Evolutionary conservation across 225 moss, liverwort and hornwort genomes (phyloP), one percentile per base, ranked within the genome.

Genomic region (Polytrichum formosum): DNA sequence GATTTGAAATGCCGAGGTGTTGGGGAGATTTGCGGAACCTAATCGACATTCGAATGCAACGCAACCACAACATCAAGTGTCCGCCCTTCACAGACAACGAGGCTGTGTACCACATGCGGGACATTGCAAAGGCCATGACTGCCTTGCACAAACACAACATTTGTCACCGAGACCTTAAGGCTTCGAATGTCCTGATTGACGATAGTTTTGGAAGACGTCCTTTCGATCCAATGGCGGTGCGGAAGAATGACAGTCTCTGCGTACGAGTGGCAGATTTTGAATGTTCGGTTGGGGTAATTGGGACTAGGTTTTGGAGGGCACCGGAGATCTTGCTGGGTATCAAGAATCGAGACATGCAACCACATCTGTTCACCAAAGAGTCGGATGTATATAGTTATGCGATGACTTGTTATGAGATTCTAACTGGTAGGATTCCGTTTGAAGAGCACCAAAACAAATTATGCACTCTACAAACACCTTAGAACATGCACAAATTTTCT

Each of bases 211-310:
- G 5, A 55, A 17, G 20, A 5, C 18, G 54, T 25, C 31, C 4
- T 54, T 58, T 73, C 28, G 70, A 79, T 55, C 62, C 66, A 19
- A 46, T 35, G 56, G 30, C 68, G 0, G 67, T 29, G 29, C 29
- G 55, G 1, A 70, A 79, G 25, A 66, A 58, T 55, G 29, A 6
- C 29, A 29, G 5, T 29, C 29, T 53, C 67, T 18, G 58, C 66
- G 33, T 71, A 71, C n/a, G 70, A 65, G 77, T 79, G 5, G 70
- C 79, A 54, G 79, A 80, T 68, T 75, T 75, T 6, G 67, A 63
- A 54, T 75, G 75, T 66, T 80, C 75, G 2, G 62, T 54, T 28
- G 75, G 71, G 13, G 66, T 71, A 13, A 63, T 71, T 19, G 63
- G 71, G 60, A 75, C 75, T 2, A 72, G 62, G 4, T 71, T 67